Evolutionary conservation across 2,329 filamentous ascomycete genomes (phyloP), one percentile per base, ranked within the genome.

Genomic region (Drechslera avenae): DNA sequence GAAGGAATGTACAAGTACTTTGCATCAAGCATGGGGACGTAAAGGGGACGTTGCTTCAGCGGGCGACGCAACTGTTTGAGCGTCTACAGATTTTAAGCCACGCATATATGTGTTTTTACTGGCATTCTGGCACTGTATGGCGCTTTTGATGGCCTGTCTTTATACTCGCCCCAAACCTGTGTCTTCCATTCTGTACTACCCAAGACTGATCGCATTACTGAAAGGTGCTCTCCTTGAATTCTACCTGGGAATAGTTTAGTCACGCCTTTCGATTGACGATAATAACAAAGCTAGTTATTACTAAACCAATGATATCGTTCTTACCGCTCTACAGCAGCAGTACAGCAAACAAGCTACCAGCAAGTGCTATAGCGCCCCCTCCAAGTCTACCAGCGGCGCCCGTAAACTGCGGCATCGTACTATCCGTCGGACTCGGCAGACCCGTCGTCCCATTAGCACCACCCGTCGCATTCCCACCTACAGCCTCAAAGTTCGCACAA

Each of bases 401-500:
- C n/a, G 62, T 64, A 33, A 42, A 63, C 47, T 55, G 36, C 2
- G 58, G 49, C 5, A 19, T 21, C 12, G 21, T 31, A 13, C 59
- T 55, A 26, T 49, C 50, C 3, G 54, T 63, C n/a, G 54, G 14
- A 17, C 45, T 46, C 23, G 50, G 50, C 39, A 39, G 10, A n/a
- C 8, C 19, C 42, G 14, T 23, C 7, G 48, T 47, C 9, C 31
- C 37, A 36, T 51, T 50, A 13, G 30, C 42, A 14, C n/a, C 42
- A 16, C 17, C 30, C 6, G 56, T 60, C 3, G 42, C 50, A 30
- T 58, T 62, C 0, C 48, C 54, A 28, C 19, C 2, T 2, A 59
- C 42, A 21, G 50, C 48, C 43, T 65, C 67, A 58, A 84, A 83
- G 62, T 83, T 83, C 41, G 78, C 81, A 70, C 82, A 85, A 21